Conservation (phyloP, 2,329 filamentous ascomycete species). For the Thelonectria olida region DNA sequence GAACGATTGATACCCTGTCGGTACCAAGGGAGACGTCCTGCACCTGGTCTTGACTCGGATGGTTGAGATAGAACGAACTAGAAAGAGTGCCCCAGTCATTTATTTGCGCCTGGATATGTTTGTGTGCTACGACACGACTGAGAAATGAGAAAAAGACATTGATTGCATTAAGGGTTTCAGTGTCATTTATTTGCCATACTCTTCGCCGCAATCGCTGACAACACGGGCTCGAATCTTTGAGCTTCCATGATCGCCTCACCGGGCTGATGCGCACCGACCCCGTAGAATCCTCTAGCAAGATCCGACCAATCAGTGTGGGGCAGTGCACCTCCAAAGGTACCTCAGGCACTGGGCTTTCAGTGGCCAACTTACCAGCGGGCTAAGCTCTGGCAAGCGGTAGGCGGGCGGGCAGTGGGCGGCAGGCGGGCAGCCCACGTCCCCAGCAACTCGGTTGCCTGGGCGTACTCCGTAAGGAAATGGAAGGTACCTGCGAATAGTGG, state of each 20-base stretch:
- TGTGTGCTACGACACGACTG: neutral
- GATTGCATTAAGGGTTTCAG: neutral
- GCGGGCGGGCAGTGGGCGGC: neutral
- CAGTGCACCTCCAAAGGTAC: neutral
- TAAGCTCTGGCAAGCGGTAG: neutral
- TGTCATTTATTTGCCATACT: neutral
- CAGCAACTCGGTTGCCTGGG: conserved; percentile 20
- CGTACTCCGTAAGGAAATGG: neutral
- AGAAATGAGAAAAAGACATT: neutral
- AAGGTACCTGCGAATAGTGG: too few relatives aligned
- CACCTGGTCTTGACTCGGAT: neutral
- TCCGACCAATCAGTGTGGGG: conserved; percentile 33
- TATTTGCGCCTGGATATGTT: neutral
- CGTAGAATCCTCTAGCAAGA: conserved; percentile 38
- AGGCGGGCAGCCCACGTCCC: neutral
- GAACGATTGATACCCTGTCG: conserved; percentile 6
- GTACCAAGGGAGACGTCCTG: neutral
- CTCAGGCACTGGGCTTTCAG: neutral
- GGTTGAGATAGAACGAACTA: conserved; percentile 3
- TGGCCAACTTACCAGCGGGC: neutral
- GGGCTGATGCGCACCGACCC: conserved; percentile 4
- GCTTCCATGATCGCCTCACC: conserved; percentile 8
- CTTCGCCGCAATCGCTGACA: neutral
- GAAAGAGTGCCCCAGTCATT: neutral
- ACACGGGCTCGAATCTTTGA: neutral